phyloP scores from a whole-genome alignment of 2,329 filamentous ascomycete genomes.

The Neopestalotiopsis rosae region DNA sequence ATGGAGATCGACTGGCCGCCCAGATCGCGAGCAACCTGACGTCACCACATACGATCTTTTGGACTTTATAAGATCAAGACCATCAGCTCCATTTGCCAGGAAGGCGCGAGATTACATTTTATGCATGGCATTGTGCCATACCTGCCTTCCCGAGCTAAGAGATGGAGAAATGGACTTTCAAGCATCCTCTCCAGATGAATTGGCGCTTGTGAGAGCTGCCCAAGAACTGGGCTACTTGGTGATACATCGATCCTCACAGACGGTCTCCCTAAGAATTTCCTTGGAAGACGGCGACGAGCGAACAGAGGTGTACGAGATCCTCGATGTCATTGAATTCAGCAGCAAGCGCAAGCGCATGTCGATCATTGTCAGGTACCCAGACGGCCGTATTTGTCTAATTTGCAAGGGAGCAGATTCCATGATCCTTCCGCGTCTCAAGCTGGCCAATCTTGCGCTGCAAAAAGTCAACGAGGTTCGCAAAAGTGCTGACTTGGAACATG shows the following conservation, averaged over 20 bases:
- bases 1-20: slow-evolving; percentile 38
- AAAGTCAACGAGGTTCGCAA: slow-evolving; percentile 72
- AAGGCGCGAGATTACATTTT: slow-evolving; percentile 85
- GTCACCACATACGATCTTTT: slow-evolving; percentile 76
- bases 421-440: slow-evolving; percentile 77
- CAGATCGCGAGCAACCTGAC: slow-evolving; percentile 54
- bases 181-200: slow-evolving; percentile 87
- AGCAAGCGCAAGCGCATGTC: slow-evolving; percentile 92
- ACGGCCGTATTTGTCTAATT: slow-evolving; percentile 80
- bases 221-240: slow-evolving; percentile 84
- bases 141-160: slow-evolving; percentile 81
- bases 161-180: slow-evolving; percentile 80
- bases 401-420: slow-evolving; percentile 91
- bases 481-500: slow-evolving; percentile 63
- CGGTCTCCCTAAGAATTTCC: slow-evolving; percentile 60
- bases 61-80: slow-evolving; percentile 76
- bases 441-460: slow-evolving; percentile 75
- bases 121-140: slow-evolving; percentile 86
- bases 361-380: slow-evolving; percentile 83
- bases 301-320: slow-evolving; percentile 74
- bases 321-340: slow-evolving; percentile 91
- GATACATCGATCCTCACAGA: slow-evolving; percentile 73
- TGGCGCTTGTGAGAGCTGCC: slow-evolving; percentile 84
- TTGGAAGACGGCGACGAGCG: slow-evolving; percentile 43
- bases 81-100: slow-evolving; percentile 76